A percentile compares a stretch with the other conserved stretches of the same genome.
These are phyloP conservation scores for Austroboletus novae-zelandiae DNA, from an alignment of 1,284 basidiomycete genomes.

Conservation along the genomic window DNA sequence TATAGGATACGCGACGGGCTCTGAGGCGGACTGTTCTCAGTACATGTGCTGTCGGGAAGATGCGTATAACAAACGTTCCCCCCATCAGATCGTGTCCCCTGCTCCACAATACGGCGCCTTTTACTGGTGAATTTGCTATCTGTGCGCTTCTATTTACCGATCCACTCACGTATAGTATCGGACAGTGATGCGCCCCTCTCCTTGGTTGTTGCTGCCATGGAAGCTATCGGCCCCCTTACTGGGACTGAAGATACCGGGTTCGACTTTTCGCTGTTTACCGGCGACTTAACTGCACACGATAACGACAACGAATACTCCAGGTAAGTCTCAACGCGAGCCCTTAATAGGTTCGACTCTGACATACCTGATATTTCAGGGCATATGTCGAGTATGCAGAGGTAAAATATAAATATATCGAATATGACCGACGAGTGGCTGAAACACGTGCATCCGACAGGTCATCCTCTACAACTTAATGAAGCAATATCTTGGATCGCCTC, in stretches of 20 bases:
- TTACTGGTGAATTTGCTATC: constrained; percentile 40
- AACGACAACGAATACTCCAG: constrained; percentile 61
- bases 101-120: constrained; percentile 64
- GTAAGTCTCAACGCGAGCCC: constrained; percentile 20
- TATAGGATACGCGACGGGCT: constrained; percentile 60
- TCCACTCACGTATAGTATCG: background rate
- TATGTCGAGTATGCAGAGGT: constrained; percentile 41
- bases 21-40: constrained; percentile 67
- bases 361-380: constrained; percentile 26
- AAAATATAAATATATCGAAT: too few species aligned
- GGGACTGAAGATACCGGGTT: constrained; percentile 58
- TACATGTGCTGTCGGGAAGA: constrained; percentile 64
- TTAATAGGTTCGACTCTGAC: background rate
- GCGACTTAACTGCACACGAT: constrained; percentile 74
- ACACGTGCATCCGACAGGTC: constrained; percentile 35
- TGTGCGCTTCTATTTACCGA: background rate
- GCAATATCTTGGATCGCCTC: constrained; percentile 52
- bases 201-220: constrained; percentile 56
- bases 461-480: constrained; percentile 61
- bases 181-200: constrained; percentile 63
- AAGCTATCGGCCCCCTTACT: constrained; percentile 64
- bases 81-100: constrained; percentile 45
- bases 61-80: constrained; percentile 47
- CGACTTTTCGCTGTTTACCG: constrained; percentile 67
- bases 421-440: background rate